Percentiles rank a stretch among this genome's conserved stretches.
phyloP scores from a whole-genome alignment of 2,329 filamentous ascomycete species.

The Xylariaceae sp. region DNA sequence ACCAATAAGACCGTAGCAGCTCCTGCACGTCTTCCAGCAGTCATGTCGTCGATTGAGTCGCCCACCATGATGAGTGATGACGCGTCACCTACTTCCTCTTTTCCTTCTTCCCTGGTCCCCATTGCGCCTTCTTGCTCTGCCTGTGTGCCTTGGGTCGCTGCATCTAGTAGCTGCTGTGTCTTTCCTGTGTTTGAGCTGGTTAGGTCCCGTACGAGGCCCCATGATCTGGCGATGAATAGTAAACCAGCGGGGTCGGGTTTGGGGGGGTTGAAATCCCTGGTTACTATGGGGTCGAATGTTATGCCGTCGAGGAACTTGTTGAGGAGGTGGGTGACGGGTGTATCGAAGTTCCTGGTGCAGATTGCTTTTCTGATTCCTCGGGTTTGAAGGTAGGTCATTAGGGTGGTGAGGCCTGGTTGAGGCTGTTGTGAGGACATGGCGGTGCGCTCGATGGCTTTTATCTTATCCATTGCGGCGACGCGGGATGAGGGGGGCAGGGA shows the following conservation, averaged over 20 bases:
- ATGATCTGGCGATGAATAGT: conserved; percentile 73
- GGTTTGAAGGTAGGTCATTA: conserved; percentile 80
- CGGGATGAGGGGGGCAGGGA: conserved; percentile 59
- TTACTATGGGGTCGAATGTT: conserved; percentile 73
- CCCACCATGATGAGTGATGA: conserved; percentile 62
- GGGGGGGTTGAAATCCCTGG: conserved; percentile 74
- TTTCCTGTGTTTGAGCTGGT: conserved; percentile 6
- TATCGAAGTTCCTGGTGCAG: conserved; percentile 90
- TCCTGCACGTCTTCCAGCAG: conserved; percentile 75
- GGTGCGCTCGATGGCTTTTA: conserved; percentile 71
- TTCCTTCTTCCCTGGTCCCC: conserved; percentile 13
- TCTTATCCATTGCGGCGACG: conserved; percentile 63
- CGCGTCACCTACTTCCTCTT: conserved; percentile 44
- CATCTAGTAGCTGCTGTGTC: conserved; percentile 13
- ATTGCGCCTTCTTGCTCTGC: conserved; percentile 19
- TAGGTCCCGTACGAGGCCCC: conserved; percentile 53
- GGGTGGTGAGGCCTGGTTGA: conserved; percentile 70
- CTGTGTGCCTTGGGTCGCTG: neutral
- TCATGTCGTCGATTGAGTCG: conserved; percentile 90
- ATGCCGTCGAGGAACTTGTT: conserved; percentile 66
- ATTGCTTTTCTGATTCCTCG: conserved; percentile 71
- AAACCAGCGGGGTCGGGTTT: conserved; percentile 90
- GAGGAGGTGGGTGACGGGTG: conserved; percentile 71
- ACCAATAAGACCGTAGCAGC: conserved; percentile 85
- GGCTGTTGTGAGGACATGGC: conserved; percentile 67